Percentiles rank a stretch among this genome's conserved stretches.
Evolutionary conservation across 1,139 yeast species (phyloP).

Genomic region (Geotrichum restrictum): DNA sequence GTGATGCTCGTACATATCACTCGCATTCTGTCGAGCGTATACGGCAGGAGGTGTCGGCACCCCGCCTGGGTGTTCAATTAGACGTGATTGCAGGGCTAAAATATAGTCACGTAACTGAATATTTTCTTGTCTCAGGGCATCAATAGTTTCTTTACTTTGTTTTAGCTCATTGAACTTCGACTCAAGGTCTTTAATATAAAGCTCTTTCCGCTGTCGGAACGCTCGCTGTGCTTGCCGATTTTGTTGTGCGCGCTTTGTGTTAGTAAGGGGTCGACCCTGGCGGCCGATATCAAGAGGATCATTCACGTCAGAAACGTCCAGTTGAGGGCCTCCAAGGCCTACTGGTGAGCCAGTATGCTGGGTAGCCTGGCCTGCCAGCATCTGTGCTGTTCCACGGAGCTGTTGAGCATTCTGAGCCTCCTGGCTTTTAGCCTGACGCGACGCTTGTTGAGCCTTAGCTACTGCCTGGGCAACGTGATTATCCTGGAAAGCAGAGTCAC

Average conservation of each 20-base stretch:
- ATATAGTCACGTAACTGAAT: slow-evolving; percentile 69
- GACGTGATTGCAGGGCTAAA: slow-evolving; percentile 61
- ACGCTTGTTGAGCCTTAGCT: slow-evolving; percentile 18
- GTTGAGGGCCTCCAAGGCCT: slow-evolving; percentile 2
- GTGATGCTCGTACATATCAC: slow-evolving; percentile 19
- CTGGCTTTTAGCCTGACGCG: slow-evolving; percentile 9
- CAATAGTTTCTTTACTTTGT: slow-evolving; percentile 57
- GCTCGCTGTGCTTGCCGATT: slow-evolving; percentile 87
- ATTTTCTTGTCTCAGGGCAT: slow-evolving; percentile 63
- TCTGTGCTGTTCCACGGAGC: slow-evolving; percentile 4
- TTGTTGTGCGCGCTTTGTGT: slow-evolving; percentile 81
- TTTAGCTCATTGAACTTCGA: slow-evolving; percentile 60
- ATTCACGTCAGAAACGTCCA: neutral
- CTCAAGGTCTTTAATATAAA: slow-evolving; percentile 73
- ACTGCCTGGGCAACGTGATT: slow-evolving; percentile 22
- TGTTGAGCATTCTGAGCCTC: slow-evolving; percentile 6
- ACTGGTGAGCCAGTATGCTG: slow-evolving; percentile 8
- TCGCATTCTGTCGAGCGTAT: slow-evolving; percentile 30
- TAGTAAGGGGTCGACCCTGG: slow-evolving; percentile 51
- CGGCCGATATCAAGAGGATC: slow-evolving; percentile 22
- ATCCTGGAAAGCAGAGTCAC: slow-evolving; percentile 16
- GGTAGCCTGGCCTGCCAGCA: slow-evolving; percentile 8
- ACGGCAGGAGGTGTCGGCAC: slow-evolving; percentile 48
- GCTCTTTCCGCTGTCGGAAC: slow-evolving; percentile 75
- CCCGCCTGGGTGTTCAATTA: slow-evolving; percentile 47